phyloP scores from a whole-genome alignment of 306 rosid species.

The Phaseolus lunatus region DNA sequence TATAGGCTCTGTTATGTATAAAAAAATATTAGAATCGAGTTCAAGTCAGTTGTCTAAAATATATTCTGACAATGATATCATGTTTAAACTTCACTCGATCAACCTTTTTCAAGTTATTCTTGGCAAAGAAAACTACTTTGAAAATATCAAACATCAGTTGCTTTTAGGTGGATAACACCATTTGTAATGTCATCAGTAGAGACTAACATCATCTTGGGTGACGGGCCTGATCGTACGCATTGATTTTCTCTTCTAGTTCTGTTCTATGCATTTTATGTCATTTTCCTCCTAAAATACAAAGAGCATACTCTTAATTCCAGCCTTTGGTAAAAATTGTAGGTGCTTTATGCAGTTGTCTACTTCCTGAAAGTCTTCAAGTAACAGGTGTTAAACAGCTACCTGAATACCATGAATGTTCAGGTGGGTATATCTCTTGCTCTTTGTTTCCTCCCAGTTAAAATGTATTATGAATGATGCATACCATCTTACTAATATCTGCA shows the following conservation, averaged over 20 bases:
- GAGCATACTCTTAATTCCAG: constrained; percentile 19
- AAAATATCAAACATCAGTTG: constrained; percentile 12
- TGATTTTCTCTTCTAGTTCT: constrained; percentile 11
- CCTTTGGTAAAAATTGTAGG: constrained; percentile 67
- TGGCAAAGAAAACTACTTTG: constrained; percentile 10
- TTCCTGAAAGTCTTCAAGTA: constrained; percentile 93
- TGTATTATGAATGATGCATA: constrained; percentile 6
- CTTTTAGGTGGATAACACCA: constrained; percentile 3
- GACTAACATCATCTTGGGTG: constrained; percentile 23
- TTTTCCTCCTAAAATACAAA: constrained; percentile 20
- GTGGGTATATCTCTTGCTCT: constrained; percentile 52
- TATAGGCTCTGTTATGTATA: not conserved
- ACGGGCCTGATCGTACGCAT: not conserved
- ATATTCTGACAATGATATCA: constrained; percentile 8
- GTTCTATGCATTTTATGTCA: constrained; percentile 11
- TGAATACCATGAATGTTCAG: constrained; percentile 75
- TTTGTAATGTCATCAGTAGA: not conserved
- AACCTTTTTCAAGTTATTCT: constrained; percentile 10
- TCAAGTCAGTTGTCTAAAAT: not conserved
- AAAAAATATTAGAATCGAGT: constrained; percentile 26
- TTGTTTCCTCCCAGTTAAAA: constrained; percentile 2
- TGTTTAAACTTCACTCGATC: constrained; percentile 29
- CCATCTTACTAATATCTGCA: constrained; percentile 39
- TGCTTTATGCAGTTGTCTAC: constrained; percentile 87
- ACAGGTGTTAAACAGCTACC: constrained; percentile 81